Base-by-base conservation (phyloP, 2,329 filamentous ascomycete genomes). In the Cadophora malorum region DNA sequence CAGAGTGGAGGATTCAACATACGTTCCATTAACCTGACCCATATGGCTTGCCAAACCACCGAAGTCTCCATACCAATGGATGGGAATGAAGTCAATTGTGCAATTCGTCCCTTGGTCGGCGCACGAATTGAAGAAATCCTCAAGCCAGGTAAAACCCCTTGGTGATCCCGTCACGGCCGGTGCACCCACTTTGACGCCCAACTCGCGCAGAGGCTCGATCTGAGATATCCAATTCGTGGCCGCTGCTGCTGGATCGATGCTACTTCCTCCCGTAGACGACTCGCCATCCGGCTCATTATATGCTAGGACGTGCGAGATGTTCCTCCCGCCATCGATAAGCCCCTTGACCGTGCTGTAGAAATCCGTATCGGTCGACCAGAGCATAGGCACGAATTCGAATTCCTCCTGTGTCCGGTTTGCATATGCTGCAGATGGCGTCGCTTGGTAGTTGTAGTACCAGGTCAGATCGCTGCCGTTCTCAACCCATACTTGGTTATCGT, bases 391-490 rank as follows among this genome's bases (percentile, higher is more conserved):
- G 78, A 93, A 96, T 77, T 92, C 84, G 73, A 95, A 87, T 16
- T 83, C 78, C 16, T 82, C 80, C 73, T 89, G 85, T 0, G 83
- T 73, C 35, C 83, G 74, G 61, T 82, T 78, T 50, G 78, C 71
- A 76, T 84, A 90, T 52, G 80, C 80, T 0, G 79, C 70, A 0
- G 88, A 86, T 0, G 91, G 91, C 3, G 78, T 76, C 23, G 82
- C 75, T 31, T 80, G 79, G 79, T 94, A 96, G 81, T 94, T 95
- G 84, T 95, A 96, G 83, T 96, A 96, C 92, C 92, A 96, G 3
- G 88, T 90, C 65, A 95, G 79, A 52, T 88, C 85, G 21, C 85
- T 86, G 47, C 82, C 83, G 6, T 81, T 63, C 53, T 82, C 78
- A 12, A 83, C 80, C 90, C 91, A 94, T 74, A 91, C 82, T 58